Conservation (phyloP, 1,139 yeast species). For the Kluyveromyces marxianus region DNA sequence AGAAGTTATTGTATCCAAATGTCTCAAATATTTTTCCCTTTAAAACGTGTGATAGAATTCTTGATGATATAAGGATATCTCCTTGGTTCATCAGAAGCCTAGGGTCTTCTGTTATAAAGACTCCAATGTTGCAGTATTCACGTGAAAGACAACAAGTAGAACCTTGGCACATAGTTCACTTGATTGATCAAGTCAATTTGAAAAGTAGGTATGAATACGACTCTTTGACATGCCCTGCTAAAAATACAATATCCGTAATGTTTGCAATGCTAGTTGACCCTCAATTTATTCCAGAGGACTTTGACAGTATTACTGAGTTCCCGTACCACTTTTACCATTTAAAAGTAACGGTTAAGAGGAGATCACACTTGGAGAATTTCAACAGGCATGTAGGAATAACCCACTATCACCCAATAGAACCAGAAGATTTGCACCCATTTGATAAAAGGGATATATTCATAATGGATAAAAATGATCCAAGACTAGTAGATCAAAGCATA, state of each 20-base stretch:
- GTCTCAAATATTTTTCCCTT: conserved; percentile 32
- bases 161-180: conserved; percentile 21
- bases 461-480: conserved; percentile 16
- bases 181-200: conserved; percentile 25
- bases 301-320: conserved; percentile 18
- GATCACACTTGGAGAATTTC: conserved; percentile 20
- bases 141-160: conserved; percentile 16
- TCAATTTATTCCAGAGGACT: conserved; percentile 5
- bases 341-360: conserved; percentile 31
- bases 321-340: conserved; percentile 30
- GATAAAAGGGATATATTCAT: conserved; percentile 33
- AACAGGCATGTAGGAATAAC: conserved; percentile 25
- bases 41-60: conserved; percentile 58
- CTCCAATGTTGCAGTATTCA: conserved; percentile 28
- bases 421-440: conserved; percentile 28
- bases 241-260: conserved; percentile 23
- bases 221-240: conserved; percentile 22
- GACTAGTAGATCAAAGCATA: conserved; percentile 36
- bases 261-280: conserved; percentile 23
- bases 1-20: conserved; percentile 21
- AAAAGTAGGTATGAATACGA: conserved; percentile 25
- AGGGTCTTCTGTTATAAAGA: conserved; percentile 23
- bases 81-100: conserved; percentile 7
- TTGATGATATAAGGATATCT: conserved; percentile 47
- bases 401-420: conserved; percentile 29